A percentile compares a stretch with the other conserved stretches of the same genome.
These are phyloP conservation scores for Ophiocordyceps camponoti-saundersi DNA, from an alignment of 2,329 filamentous ascomycete species.

Conservation along the genomic window DNA sequence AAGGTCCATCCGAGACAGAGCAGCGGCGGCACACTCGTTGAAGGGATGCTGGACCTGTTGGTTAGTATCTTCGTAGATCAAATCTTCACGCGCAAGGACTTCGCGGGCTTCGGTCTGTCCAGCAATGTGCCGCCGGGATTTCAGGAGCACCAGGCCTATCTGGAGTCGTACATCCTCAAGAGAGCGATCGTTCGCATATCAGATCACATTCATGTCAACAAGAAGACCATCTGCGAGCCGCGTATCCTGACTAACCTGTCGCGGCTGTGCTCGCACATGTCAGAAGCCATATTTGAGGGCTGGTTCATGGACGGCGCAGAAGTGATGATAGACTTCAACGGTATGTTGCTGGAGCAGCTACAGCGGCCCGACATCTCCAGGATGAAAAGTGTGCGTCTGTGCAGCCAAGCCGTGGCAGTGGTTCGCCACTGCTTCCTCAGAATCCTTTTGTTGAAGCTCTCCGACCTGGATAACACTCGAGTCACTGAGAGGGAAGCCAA, in stretches of 20 bases:
- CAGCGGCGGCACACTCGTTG: conserved; percentile 53
- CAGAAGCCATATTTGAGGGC: conserved; percentile 85
- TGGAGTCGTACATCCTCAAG: conserved; percentile 75
- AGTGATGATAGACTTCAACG: conserved; percentile 69
- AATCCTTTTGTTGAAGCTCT: conserved; percentile 64
- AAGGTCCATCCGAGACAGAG: conserved; percentile 31
- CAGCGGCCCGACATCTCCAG: conserved; percentile 67
- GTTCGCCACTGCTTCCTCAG: conserved; percentile 66
- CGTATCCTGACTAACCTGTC: conserved; percentile 75
- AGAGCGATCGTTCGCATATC: conserved; percentile 57
- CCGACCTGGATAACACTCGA: conserved; percentile 57
- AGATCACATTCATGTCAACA: conserved; percentile 52
- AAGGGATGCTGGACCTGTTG: conserved; percentile 61
- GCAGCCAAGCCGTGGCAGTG: conserved; percentile 61
- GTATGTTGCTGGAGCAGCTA: conserved; percentile 72
- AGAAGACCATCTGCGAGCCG: conserved; percentile 61
- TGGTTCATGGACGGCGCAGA: conserved; percentile 89
- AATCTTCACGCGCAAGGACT: conserved; percentile 73
- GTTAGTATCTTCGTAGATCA: conserved; percentile 74
- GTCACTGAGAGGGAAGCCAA: conserved; percentile 44
- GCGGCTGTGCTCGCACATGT: conserved; percentile 62
- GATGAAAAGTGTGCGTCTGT: conserved; percentile 80
- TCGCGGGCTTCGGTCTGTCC: conserved; percentile 71
- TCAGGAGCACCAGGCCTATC: conserved; percentile 86
- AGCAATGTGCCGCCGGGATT: conserved; percentile 83